Conservation (phyloP, 2,329 filamentous ascomycete species). For the Fusarium burgessii region DNA sequence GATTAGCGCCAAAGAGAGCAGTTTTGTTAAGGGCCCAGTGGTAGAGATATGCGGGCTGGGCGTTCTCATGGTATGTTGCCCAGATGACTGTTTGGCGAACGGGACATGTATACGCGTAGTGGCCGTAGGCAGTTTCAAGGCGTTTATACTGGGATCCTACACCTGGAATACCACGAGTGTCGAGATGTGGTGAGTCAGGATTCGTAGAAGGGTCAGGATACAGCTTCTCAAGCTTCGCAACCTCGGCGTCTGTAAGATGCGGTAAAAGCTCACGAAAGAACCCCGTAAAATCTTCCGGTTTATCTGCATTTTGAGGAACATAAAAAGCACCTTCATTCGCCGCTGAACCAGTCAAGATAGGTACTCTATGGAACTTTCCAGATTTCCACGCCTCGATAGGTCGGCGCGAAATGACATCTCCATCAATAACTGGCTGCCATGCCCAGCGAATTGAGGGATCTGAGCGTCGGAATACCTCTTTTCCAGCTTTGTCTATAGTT, state of each 20-base stretch:
- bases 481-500: constrained; percentile 44
- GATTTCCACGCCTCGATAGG: constrained; percentile 50
- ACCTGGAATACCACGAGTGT: constrained; percentile 25
- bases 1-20: constrained; percentile 38
- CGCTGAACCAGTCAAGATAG: constrained; percentile 47
- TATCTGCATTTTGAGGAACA: constrained; percentile 37
- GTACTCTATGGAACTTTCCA: constrained; percentile 49
- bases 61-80: constrained; percentile 36
- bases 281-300: constrained; percentile 39
- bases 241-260: constrained; percentile 30
- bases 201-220: constrained; percentile 38
- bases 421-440: constrained; percentile 50
- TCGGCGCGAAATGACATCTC: constrained; percentile 47
- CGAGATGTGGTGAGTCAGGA: constrained; percentile 31
- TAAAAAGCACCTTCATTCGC: constrained; percentile 50
- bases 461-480: constrained; percentile 46
- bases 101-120: constrained; percentile 42
- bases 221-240: constrained; percentile 30
- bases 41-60: constrained; percentile 46
- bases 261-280: constrained; percentile 49
- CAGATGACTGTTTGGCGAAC: constrained; percentile 41
- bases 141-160: constrained; percentile 38
- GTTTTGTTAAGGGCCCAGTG: constrained; percentile 49
- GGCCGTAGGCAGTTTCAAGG: constrained; percentile 41
- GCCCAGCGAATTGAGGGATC: constrained; percentile 50